Percentiles rank a stretch among this genome's conserved stretches.
These are phyloP conservation scores for Volvariella surrecta DNA, from an alignment of 1,284 basidiomycete genomes.

Conservation along the genomic window DNA sequence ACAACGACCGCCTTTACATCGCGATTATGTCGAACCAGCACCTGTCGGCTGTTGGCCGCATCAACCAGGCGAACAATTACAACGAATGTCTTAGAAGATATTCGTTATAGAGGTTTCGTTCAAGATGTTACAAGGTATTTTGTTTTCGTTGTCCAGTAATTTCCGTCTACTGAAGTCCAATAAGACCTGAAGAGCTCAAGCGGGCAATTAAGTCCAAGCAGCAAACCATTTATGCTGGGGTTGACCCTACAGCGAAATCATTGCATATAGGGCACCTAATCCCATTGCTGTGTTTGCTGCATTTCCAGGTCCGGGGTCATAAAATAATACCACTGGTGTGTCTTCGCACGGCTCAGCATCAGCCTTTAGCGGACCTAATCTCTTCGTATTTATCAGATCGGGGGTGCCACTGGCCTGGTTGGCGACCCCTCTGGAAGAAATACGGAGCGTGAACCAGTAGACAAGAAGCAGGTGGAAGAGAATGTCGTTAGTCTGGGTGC, in stretches of 20 bases:
- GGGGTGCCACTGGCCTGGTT: slow-evolving; percentile 93
- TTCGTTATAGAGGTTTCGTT: slow-evolving; percentile 36
- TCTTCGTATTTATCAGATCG: slow-evolving; percentile 51
- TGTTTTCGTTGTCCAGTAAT: neutral
- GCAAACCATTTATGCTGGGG: slow-evolving; percentile 77
- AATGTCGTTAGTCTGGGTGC: slow-evolving; percentile 66
- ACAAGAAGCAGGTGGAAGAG: slow-evolving; percentile 44
- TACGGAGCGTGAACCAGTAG: slow-evolving; percentile 73
- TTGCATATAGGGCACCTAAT: slow-evolving; percentile 93
- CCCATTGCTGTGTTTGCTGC: slow-evolving; percentile 79
- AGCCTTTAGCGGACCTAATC: neutral
- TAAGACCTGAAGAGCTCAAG: slow-evolving; percentile 29
- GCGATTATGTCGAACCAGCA: neutral
- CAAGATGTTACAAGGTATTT: slow-evolving; percentile 35
- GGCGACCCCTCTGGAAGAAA: slow-evolving; percentile 93
- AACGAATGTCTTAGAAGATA: slow-evolving; percentile 27
- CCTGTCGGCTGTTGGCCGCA: slow-evolving; percentile 2
- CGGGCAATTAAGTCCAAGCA: slow-evolving; percentile 22
- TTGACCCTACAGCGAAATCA: slow-evolving; percentile 87
- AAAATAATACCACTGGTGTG: slow-evolving; percentile 74
- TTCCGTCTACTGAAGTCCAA: slow-evolving; percentile 6
- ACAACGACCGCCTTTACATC: no score
- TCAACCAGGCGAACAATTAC: slow-evolving; percentile 11
- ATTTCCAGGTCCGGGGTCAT: slow-evolving; percentile 84
- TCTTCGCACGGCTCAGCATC: slow-evolving; percentile 9